A percentile compares a stretch with the other conserved stretches of the same genome.
Evolutionary conservation across 371 early-diverging fungal genomes (phyloP).

Genomic region (Choanephora cucurbitarum): DNA sequence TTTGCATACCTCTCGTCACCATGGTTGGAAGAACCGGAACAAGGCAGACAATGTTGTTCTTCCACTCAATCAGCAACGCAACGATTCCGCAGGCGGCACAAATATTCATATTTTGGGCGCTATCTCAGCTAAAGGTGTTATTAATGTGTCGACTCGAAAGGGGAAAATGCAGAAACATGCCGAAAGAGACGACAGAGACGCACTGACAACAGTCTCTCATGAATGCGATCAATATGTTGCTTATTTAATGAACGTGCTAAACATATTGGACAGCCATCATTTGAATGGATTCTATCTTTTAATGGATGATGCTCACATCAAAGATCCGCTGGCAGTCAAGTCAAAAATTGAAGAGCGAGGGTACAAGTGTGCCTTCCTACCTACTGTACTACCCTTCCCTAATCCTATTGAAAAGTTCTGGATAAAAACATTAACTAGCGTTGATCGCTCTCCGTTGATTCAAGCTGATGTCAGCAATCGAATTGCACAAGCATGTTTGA

Average conservation of each 20-base stretch:
- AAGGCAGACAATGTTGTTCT: background rate
- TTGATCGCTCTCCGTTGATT: background rate
- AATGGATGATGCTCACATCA: background rate
- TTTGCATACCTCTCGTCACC: background rate
- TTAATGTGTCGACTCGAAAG: background rate
- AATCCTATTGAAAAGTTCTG: slow-evolving; percentile 22
- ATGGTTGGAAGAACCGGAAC: background rate
- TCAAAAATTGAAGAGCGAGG: slow-evolving; percentile 2
- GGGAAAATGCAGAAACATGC: background rate
- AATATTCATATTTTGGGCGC: background rate
- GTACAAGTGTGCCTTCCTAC: slow-evolving; percentile 4
- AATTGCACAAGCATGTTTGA: slow-evolving; percentile 1
- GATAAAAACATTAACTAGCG: slow-evolving; percentile 4
- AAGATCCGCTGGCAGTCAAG: background rate
- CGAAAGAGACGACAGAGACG: background rate
- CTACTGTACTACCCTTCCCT: slow-evolving; percentile 8
- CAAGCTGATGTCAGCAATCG: background rate
- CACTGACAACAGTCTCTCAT: background rate
- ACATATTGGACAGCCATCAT: background rate
- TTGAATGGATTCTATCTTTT: slow-evolving; percentile 1
- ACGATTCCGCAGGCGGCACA: background rate
- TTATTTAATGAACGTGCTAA: background rate
- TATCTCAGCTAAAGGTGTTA: background rate
- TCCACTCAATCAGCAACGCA: background rate
- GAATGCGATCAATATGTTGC: background rate